Base-by-base conservation (phyloP, 2,329 filamentous ascomycete species). In the Sporothrix humicola region DNA sequence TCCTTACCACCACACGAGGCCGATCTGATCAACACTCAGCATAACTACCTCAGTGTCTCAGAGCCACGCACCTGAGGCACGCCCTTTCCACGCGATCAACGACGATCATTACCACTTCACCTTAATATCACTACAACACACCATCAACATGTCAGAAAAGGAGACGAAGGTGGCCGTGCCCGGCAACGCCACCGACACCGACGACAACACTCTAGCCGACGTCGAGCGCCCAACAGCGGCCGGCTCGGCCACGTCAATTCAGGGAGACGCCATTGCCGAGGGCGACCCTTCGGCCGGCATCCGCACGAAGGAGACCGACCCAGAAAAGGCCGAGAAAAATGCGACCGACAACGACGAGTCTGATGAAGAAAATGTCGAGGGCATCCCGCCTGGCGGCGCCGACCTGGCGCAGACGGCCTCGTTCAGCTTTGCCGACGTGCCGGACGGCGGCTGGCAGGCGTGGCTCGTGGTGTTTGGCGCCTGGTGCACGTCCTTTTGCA, bases 401-500 rank as follows among this genome's bases (percentile, higher is more conserved):
- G 65, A n/a, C 2, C 59, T 58, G 2, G 42, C 73, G 7, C 65
- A 63, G 58, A 17, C 46, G 2, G n/a, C 69, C 12, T 48, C 72
- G 5, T 63, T 59, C 8, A 71, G 61, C 23, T 58, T 72, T 2
- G 0, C 7, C 9, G 68, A 72, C 9, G 74, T 75, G 12, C 78
- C 79, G 6, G 74, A 79, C 23, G 78, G 78, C 61, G 79, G 78
- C 13, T 20, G 69, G 10, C 42, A 61, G 12, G 83, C 83, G 0
- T 85, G 83, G 83, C 77, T 82, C 0, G 80, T 82, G 0, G 81
- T 84, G 3, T 72, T 82, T 5, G 83, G 83, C 15, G 81, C 78
- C 0, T 84, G 82, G 82, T 84, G 82, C 76, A 80, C 79, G 0
- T 79, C 80, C 0, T 84, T 84, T 26, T 84, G 82, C 77, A 82